Conservation (phyloP, 2,329 filamentous ascomycete species). For the Stemphylium vesicarium region DNA sequence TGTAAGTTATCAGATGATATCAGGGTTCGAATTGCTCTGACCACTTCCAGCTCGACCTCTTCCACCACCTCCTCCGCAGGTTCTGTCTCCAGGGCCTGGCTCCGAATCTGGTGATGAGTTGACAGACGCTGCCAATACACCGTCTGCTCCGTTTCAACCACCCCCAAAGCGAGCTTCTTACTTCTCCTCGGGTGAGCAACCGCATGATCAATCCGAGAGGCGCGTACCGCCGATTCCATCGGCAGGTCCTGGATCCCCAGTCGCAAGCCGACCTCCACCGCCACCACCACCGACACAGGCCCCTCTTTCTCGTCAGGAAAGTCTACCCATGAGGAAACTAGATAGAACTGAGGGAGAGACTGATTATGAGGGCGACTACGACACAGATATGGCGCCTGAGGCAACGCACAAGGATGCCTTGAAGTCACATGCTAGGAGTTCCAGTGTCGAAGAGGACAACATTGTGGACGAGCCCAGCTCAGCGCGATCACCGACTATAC, state of each 20-base stretch:
- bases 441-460: constrained; percentile 72
- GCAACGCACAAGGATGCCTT: constrained; percentile 93
- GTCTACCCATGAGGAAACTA: constrained; percentile 44
- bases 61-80: constrained; percentile 60
- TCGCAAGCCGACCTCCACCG: constrained; percentile 51
- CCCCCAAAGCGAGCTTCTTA: constrained; percentile 51
- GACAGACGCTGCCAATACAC: constrained; percentile 42
- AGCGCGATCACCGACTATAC: constrained; percentile 49
- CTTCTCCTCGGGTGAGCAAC: constrained; percentile 47
- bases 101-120: constrained; percentile 91
- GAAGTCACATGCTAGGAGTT: constrained; percentile 78
- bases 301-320: constrained; percentile 47
- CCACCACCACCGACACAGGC: constrained; percentile 55
- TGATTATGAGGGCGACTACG: constrained; percentile 97
- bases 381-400: constrained; percentile 94
- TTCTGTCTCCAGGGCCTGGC: constrained; percentile 73
- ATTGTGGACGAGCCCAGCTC: constrained; percentile 61
- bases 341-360: constrained; percentile 81
- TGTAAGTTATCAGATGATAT: constrained; percentile 30
- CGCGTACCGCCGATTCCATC: constrained; percentile 62
- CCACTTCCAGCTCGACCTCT: constrained; percentile 65
- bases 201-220: constrained; percentile 34
- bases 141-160: constrained; percentile 35
- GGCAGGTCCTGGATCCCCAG: constrained; percentile 44
- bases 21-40: not conserved